phyloP scores from a whole-genome alignment of 2,329 filamentous ascomycete genomes.

The Calcarisporium arbuscula region DNA sequence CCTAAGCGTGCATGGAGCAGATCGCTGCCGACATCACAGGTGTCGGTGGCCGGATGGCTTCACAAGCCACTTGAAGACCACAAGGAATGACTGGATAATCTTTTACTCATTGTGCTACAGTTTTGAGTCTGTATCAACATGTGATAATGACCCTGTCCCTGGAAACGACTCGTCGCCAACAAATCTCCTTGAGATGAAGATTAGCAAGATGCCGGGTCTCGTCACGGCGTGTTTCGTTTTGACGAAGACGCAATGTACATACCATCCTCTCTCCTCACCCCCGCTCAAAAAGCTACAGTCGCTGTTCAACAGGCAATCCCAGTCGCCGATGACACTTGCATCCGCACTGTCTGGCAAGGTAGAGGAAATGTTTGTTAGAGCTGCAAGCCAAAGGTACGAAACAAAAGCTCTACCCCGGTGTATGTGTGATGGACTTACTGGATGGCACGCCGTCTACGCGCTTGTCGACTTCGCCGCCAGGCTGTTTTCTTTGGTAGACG shows the following conservation, averaged over 20 bases:
- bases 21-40: too few species aligned
- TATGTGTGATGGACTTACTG: too few species aligned
- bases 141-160: conserved; percentile 29
- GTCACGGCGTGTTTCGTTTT: too few species aligned
- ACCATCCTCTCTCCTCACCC: conserved; percentile 89
- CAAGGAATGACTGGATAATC: too few species aligned
- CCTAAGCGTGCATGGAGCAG: too few species aligned
- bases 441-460: too few species aligned
- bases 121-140: conserved; percentile 21
- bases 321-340: conserved; percentile 52
- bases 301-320: conserved; percentile 74
- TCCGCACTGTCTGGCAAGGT: too few species aligned
- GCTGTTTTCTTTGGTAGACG: conserved; percentile 42
- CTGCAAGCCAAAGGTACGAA: too few species aligned
- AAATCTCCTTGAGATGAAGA: conserved; percentile 31
- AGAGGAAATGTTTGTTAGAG: too few species aligned
- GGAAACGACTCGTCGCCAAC: conserved; percentile 52
- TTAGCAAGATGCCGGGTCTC: conserved; percentile 10
- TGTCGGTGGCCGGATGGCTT: too few species aligned
- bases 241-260: conserved; percentile 23
- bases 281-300: conserved; percentile 76
- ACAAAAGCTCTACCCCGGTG: too few species aligned
- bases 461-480: conserved; percentile 5
- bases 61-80: too few species aligned
- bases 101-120: conserved; percentile 19